Conservation (phyloP, 2,329 filamentous ascomycete genomes). For the Microdochium nivale region DNA sequence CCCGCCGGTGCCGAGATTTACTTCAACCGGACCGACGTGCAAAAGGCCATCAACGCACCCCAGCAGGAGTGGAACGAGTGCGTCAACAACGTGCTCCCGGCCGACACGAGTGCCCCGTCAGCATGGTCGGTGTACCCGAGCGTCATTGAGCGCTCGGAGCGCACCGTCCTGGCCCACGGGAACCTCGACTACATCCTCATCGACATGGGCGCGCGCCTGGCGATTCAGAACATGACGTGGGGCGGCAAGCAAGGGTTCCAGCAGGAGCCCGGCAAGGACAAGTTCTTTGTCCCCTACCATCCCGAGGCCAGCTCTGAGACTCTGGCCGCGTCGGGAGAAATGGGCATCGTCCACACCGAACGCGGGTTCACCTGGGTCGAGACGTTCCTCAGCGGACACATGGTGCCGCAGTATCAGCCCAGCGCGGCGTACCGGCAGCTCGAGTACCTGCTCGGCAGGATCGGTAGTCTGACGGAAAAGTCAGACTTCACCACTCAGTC, state of each 20-base stretch:
- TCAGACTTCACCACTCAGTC: background rate
- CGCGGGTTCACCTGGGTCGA: slow-evolving; percentile 62
- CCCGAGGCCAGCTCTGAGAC: slow-evolving; percentile 28
- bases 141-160: slow-evolving; percentile 62
- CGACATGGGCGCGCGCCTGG: slow-evolving; percentile 56
- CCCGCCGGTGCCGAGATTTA: slow-evolving; percentile 53
- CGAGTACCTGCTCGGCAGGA: slow-evolving; percentile 63
- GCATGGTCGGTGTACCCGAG: slow-evolving; percentile 49
- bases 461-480: slow-evolving; percentile 24
- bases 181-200: slow-evolving; percentile 57
- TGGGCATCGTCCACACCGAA: slow-evolving; percentile 64
- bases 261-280: slow-evolving; percentile 40
- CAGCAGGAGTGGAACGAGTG: slow-evolving; percentile 35
- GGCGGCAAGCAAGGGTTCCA: slow-evolving; percentile 61
- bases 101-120: slow-evolving; percentile 39
- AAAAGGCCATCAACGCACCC: slow-evolving; percentile 55
- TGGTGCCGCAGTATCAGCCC: slow-evolving; percentile 55
- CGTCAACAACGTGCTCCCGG: slow-evolving; percentile 18
- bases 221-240: slow-evolving; percentile 74
- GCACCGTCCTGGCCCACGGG: slow-evolving; percentile 64
- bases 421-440: slow-evolving; percentile 57
- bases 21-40: slow-evolving; percentile 60
- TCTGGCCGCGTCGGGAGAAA: slow-evolving; percentile 49
- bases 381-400: slow-evolving; percentile 55
- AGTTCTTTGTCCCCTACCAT: slow-evolving; percentile 58